Conservation (phyloP, 2,329 filamentous ascomycete species). For the Elsinoe perseae region DNA sequence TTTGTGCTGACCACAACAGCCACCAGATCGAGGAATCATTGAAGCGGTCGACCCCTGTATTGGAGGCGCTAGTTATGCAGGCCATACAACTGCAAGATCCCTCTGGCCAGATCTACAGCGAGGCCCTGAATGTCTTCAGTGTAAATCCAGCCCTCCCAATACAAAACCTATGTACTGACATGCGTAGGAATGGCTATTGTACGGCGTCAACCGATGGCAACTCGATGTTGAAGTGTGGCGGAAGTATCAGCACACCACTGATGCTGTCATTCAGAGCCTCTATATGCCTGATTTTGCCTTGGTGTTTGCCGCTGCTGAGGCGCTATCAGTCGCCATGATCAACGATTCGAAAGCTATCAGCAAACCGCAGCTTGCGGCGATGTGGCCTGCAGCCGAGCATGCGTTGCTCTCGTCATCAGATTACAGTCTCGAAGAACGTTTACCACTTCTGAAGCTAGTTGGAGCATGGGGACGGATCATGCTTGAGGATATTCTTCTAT, state of each 20-base stretch:
- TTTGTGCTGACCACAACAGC: constrained; percentile 31
- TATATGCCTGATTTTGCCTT: not conserved
- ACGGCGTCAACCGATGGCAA: not conserved
- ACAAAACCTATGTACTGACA: not conserved
- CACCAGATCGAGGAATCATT: constrained; percentile 8
- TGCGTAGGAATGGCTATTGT: not conserved
- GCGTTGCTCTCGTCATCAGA: not conserved
- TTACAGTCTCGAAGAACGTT: not conserved
- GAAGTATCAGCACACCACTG: not conserved
- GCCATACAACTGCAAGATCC: not conserved
- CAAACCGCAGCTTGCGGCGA: not conserved
- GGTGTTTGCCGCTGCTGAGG: not conserved
- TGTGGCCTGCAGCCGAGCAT: constrained; percentile 10
- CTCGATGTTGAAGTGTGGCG: not conserved
- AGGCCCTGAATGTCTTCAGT: constrained; percentile 4
- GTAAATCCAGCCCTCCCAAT: not conserved
- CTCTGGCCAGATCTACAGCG: not conserved
- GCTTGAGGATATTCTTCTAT: not conserved
- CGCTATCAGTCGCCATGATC: not conserved
- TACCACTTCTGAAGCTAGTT: constrained; percentile 4
- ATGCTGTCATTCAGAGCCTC: constrained; percentile 3
- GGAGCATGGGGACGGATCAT: constrained; percentile 6
- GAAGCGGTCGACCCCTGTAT: not conserved
- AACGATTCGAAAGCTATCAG: not conserved
- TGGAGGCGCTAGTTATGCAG: not conserved